Percentiles rank a stretch among this genome's conserved stretches.
These are phyloP conservation scores for Rickenella mellea DNA, from an alignment of 768 basidiomycete species.

Conservation along the genomic window DNA sequence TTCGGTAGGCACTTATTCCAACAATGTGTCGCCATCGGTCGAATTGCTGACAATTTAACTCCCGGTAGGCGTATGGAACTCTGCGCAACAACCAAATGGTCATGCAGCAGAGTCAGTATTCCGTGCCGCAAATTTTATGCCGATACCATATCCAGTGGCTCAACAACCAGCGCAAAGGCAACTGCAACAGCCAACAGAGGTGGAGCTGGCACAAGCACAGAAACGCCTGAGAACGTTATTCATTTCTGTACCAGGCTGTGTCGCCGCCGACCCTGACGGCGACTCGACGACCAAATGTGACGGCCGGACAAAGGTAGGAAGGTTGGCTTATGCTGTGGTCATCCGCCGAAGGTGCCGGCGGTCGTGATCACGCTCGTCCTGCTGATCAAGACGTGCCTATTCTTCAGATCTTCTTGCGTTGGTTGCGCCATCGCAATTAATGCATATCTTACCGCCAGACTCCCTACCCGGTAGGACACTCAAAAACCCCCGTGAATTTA, in stretches of 20 bases:
- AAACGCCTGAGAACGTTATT: constrained; percentile 51
- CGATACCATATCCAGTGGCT: constrained; percentile 14
- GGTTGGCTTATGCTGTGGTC: constrained; percentile 43
- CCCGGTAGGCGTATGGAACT: background rate
- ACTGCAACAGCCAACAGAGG: constrained; percentile 5
- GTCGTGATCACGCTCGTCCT: constrained; percentile 84
- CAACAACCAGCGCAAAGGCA: constrained; percentile 14
- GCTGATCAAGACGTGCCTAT: constrained; percentile 94
- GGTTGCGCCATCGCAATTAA: no score
- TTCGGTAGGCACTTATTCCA: no score
- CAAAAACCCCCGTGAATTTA: no score
- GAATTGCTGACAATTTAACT: background rate
- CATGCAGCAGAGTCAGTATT: constrained; percentile 3
- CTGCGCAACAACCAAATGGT: constrained; percentile 1
- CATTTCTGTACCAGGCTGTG: constrained; percentile 33
- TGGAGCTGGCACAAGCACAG: constrained; percentile 40
- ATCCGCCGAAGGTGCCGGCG: constrained; percentile 72
- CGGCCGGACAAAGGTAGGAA: constrained; percentile 49
- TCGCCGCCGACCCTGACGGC: constrained; percentile 47
- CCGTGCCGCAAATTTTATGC: no score
- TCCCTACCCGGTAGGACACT: no score
- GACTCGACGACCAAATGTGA: constrained; percentile 45
- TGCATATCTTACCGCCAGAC: no score
- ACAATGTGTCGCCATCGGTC: no score
- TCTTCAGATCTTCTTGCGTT: no score